These are phyloP conservation scores for Fusarium siculi DNA, from an alignment of 2,329 filamentous ascomycete species.

Conservation along the genomic window DNA sequence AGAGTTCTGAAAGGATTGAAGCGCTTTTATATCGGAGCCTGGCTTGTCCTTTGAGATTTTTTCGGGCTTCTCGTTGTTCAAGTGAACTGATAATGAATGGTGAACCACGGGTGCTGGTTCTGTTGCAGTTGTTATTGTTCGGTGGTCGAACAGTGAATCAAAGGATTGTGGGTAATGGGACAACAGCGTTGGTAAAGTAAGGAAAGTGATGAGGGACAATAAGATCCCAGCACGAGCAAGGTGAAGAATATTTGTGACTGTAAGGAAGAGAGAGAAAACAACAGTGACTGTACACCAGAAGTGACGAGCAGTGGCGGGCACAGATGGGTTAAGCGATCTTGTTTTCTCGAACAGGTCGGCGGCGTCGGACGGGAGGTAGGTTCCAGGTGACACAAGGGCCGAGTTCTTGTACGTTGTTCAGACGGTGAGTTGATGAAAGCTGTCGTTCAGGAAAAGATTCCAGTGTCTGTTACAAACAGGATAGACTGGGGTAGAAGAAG, in stretches of 20 bases:
- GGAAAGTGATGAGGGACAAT: constrained; percentile 33
- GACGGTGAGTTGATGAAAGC: constrained; percentile 16
- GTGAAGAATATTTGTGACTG: constrained; percentile 14
- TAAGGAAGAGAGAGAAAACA: constrained; percentile 6
- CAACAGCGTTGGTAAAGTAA: constrained; percentile 23
- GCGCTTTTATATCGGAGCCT: constrained; percentile 24
- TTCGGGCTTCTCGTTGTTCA: constrained; percentile 27
- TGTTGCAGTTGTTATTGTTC: constrained; percentile 27
- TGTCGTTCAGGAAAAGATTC: constrained; percentile 18
- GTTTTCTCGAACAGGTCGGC: constrained; percentile 36
- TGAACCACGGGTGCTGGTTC: constrained; percentile 19
- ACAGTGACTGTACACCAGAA: constrained; percentile 17
- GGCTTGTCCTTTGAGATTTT: constrained; percentile 13
- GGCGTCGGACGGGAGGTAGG: constrained; percentile 28
- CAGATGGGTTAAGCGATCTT: constrained; percentile 27
- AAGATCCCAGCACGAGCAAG: constrained; percentile 16
- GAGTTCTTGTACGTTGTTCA: constrained; percentile 23
- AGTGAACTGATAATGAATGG: constrained; percentile 34
- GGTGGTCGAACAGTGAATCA: constrained; percentile 15
- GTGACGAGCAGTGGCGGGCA: constrained; percentile 31
- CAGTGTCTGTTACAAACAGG: constrained; percentile 34
- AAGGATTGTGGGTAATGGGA: constrained; percentile 38
- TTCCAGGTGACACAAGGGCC: constrained; percentile 25
- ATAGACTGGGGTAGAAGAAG: background rate
- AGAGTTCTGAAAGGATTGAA: constrained; percentile 25